A percentile compares a stretch with the other conserved stretches of the same genome.
These are phyloP conservation scores for Colletotrichum echinochloae DNA, from an alignment of 2,329 filamentous ascomycete species.

Conservation along the genomic window DNA sequence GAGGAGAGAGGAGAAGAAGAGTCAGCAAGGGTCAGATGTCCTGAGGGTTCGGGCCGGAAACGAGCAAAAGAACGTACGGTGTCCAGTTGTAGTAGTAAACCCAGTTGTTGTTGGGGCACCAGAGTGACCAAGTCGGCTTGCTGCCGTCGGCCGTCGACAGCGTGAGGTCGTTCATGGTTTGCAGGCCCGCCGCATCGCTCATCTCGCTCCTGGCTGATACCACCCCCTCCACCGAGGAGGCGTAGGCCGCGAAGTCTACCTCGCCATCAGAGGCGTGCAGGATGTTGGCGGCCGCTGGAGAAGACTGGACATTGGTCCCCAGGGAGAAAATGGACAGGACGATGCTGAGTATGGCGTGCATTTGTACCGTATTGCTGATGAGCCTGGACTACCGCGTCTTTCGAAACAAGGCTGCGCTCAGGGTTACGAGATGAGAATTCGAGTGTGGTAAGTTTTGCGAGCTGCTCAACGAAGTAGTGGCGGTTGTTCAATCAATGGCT, in stretches of 20 bases:
- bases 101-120: slow-evolving; percentile 14
- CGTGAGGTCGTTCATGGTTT: background rate
- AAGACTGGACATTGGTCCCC: background rate
- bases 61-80: slow-evolving; percentile 9
- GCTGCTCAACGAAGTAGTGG: no score
- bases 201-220: background rate
- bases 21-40: background rate
- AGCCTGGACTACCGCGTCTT: background rate
- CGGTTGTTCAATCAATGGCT: no score
- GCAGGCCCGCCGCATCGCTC: background rate
- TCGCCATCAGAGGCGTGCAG: background rate
- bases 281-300: background rate
- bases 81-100: slow-evolving; percentile 28
- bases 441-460: no score
- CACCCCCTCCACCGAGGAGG: background rate
- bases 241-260: background rate
- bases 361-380: background rate
- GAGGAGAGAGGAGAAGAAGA: no score
- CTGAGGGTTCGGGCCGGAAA: background rate
- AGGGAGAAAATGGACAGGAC: background rate
- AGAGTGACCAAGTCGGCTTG: background rate
- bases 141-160: background rate
- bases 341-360: background rate
- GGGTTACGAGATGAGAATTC: background rate
- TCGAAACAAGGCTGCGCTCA: background rate